Percentiles rank a stretch among this genome's conserved stretches.
These are phyloP conservation scores for Yarrowia deformans DNA, from an alignment of 805 yeast species.

Conservation along the genomic window DNA sequence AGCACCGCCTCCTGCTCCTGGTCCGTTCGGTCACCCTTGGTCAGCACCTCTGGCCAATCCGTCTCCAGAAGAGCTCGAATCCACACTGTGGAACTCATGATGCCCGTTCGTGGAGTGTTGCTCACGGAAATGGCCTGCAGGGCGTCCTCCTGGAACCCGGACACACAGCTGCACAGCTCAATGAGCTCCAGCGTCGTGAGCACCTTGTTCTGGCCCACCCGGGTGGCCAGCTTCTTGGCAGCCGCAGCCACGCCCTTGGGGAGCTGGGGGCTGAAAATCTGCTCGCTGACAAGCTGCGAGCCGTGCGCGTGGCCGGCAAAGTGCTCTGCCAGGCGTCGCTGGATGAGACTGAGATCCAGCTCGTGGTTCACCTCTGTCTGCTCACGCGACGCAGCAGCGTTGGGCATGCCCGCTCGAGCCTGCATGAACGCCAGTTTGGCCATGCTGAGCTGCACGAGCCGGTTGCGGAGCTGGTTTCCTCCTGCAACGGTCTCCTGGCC, in stretches of 20 bases:
- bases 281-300: neutral
- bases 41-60: neutral
- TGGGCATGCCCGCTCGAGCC: neutral
- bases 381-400: neutral
- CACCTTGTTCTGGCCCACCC: conserved; percentile 2
- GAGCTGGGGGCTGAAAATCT: conserved; percentile 4
- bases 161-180: conserved; percentile 8
- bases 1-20: conserved; percentile 6
- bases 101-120: neutral
- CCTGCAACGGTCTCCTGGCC: conserved; percentile 47
- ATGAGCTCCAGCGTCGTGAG: conserved; percentile 11
- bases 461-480: conserved; percentile 47
- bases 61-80: conserved; percentile 15
- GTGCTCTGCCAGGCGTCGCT: conserved; percentile 3
- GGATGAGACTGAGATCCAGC: conserved; percentile 5
- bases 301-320: neutral
- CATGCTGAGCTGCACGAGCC: conserved; percentile 66
- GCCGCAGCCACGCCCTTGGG: conserved; percentile 6
- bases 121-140: conserved; percentile 10
- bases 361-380: conserved; percentile 8
- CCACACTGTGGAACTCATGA: conserved; percentile 29
- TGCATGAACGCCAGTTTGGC: conserved; percentile 61
- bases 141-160: conserved; percentile 1
- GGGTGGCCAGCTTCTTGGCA: conserved; percentile 11
- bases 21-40: neutral